A percentile compares a stretch with the other conserved stretches of the same genome.
These are phyloP conservation scores for Reutealis trisperma DNA, from an alignment of 345 rosid genomes.

Conservation along the genomic window DNA sequence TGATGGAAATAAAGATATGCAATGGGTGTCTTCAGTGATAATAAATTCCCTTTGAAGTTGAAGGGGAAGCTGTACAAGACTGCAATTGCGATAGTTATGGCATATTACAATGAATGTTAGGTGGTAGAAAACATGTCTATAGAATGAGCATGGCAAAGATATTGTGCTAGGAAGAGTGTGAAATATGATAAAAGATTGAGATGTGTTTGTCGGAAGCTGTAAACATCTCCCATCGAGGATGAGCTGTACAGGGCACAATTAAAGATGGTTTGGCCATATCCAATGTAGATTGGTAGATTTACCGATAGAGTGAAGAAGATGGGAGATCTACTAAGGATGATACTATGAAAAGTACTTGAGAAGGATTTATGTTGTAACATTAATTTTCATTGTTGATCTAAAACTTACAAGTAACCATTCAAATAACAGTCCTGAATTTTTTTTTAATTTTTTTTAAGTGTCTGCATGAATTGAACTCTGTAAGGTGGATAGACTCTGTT, in stretches of 20 bases:
- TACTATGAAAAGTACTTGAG: too few species aligned
- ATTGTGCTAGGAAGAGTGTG: neutral
- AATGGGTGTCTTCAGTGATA: neutral
- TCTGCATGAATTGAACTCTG: neutral
- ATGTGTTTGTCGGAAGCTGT: neutral
- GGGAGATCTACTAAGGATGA: too few species aligned
- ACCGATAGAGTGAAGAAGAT: too few species aligned
- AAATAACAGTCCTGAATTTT: neutral
- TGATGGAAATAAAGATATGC: too few species aligned
- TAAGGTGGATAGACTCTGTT: neutral
- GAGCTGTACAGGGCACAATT: neutral
- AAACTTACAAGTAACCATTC: neutral
- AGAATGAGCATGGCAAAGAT: neutral
- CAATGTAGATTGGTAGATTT: too few species aligned
- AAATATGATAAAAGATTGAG: neutral
- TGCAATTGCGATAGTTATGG: neutral
- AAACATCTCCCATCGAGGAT: neutral
- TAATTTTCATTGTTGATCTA: too few species aligned
- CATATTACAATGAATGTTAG: neutral
- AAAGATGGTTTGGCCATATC: neutral
- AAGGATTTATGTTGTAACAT: too few species aligned
- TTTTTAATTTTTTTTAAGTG: neutral
- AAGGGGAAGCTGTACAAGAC: neutral
- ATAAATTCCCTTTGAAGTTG: neutral
- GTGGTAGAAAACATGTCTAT: neutral